Conservation (phyloP, 108 stramenopile genomes). For the Skeletonema marinoi region DNA sequence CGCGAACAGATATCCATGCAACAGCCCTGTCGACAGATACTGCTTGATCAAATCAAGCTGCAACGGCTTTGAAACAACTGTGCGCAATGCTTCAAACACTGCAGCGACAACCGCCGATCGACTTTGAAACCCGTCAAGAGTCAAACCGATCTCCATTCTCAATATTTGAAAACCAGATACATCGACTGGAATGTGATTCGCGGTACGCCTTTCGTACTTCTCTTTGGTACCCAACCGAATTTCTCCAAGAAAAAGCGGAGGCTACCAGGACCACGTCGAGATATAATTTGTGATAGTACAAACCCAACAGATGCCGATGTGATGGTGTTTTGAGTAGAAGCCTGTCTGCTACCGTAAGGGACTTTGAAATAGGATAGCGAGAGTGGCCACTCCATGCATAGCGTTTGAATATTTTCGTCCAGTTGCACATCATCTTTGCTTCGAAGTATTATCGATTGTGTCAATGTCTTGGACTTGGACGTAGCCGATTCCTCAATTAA, state of each 20-base stretch:
- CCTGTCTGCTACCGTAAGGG: constrained; percentile 2
- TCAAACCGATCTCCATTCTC: constrained; percentile 63
- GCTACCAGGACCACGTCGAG: constrained; percentile 71
- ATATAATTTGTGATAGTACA: constrained; percentile 73
- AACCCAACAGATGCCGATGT: constrained; percentile 70
- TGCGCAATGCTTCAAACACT: constrained; percentile 60
- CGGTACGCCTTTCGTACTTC: constrained; percentile 53
- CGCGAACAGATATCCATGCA: constrained; percentile 70
- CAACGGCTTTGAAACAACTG: constrained; percentile 24
- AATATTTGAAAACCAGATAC: constrained; percentile 78
- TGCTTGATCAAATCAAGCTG: constrained; percentile 64
- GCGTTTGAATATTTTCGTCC: constrained; percentile 55
- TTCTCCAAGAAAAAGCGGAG: constrained; percentile 61
- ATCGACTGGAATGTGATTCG: constrained; percentile 74
- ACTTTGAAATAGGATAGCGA: constrained; percentile 47
- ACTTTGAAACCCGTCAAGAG: constrained; percentile 70
- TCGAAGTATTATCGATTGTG: constrained; percentile 53
- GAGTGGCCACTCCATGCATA: constrained; percentile 72
- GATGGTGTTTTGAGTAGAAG: constrained; percentile 34
- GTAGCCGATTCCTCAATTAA: constrained; percentile 4
- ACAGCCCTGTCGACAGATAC: constrained; percentile 60
- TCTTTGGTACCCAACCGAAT: constrained; percentile 67
- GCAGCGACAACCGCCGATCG: constrained; percentile 77
- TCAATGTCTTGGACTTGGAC: constrained; percentile 13
- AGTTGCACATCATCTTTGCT: constrained; percentile 46